Evolutionary conservation across 2,329 filamentous ascomycete genomes (phyloP).

Genomic region (Neurospora sp.): DNA sequence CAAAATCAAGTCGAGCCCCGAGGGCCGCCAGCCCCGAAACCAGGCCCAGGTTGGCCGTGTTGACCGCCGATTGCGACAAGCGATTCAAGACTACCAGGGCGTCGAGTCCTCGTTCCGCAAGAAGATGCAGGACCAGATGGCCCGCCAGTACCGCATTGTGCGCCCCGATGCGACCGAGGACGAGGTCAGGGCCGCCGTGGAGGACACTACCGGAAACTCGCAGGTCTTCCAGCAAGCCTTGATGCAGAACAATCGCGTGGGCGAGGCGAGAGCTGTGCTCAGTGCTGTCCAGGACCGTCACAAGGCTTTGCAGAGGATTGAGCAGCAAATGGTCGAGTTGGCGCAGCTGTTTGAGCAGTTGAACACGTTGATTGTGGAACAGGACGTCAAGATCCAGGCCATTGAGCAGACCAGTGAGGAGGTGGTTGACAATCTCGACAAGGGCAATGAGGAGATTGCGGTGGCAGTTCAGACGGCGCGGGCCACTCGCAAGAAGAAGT

Average conservation of each 20-base stretch:
- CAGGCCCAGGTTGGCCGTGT: slow-evolving; percentile 71
- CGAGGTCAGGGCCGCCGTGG: slow-evolving; percentile 69
- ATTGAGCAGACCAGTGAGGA: slow-evolving; percentile 86
- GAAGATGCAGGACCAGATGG: slow-evolving; percentile 73
- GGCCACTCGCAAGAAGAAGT: slow-evolving; percentile 85
- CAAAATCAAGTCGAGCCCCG: slow-evolving; percentile 71
- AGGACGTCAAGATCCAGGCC: slow-evolving; percentile 68
- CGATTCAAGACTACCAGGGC: slow-evolving; percentile 73
- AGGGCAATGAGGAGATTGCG: slow-evolving; percentile 75
- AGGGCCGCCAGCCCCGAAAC: slow-evolving; percentile 64
- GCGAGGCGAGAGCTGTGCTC: slow-evolving; percentile 71
- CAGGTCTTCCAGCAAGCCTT: slow-evolving; percentile 86
- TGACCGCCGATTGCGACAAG: slow-evolving; percentile 68
- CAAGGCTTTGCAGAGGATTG: slow-evolving; percentile 82
- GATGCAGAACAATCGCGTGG: slow-evolving; percentile 69
- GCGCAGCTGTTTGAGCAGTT: slow-evolving; percentile 84
- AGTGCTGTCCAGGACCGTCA: slow-evolving; percentile 76
- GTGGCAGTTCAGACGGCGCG: slow-evolving; percentile 75
- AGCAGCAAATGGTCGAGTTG: slow-evolving; percentile 79
- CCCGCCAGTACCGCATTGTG: slow-evolving; percentile 84
- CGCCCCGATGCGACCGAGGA: slow-evolving; percentile 68
- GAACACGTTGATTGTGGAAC: slow-evolving; percentile 75
- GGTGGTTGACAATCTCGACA: slow-evolving; percentile 71
- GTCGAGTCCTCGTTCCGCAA: slow-evolving; percentile 73
- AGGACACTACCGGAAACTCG: slow-evolving; percentile 58